phyloP scores from a whole-genome alignment of 2,329 filamentous ascomycete genomes.

The Fusarium albosuccineum region DNA sequence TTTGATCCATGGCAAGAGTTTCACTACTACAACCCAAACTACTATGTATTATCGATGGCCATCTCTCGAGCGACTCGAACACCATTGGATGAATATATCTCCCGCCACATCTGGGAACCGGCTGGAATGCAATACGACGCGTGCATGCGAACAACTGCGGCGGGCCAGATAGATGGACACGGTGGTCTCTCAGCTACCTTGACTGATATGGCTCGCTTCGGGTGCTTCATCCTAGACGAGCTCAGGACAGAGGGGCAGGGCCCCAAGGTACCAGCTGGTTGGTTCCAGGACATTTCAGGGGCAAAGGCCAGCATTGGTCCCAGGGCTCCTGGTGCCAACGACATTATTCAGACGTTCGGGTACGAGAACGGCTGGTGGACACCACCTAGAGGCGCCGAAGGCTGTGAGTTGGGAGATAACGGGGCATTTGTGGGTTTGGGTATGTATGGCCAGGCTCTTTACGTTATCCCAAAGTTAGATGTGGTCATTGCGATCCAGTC shows the following conservation, averaged over 20 bases:
- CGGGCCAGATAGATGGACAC: constrained; percentile 32
- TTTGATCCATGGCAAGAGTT: constrained; percentile 38
- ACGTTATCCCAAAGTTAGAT: constrained; percentile 23
- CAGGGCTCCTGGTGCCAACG: constrained; percentile 20
- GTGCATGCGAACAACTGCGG: constrained; percentile 32
- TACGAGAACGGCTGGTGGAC: constrained; percentile 40
- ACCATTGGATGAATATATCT: constrained; percentile 30
- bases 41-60: constrained; percentile 27
- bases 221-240: constrained; percentile 28
- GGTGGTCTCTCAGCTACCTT: constrained; percentile 28
- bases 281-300: constrained; percentile 29
- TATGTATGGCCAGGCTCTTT: constrained; percentile 36
- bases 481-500: constrained; percentile 30
- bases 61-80: constrained; percentile 29
- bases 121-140: constrained; percentile 38
- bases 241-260: constrained; percentile 15
- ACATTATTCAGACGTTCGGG: constrained; percentile 28
- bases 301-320: constrained; percentile 27
- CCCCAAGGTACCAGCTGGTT: constrained; percentile 14
- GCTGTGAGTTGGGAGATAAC: constrained; percentile 25
- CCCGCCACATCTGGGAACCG: constrained; percentile 33
- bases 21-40: constrained; percentile 41
- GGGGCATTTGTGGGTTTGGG: constrained; percentile 24
- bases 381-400: constrained; percentile 12
- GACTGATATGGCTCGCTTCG: constrained; percentile 33